Evolutionary conservation across 495 filamentous ascomycete genomes (phyloP).

Genomic region (Cudoniella acicularis): DNA sequence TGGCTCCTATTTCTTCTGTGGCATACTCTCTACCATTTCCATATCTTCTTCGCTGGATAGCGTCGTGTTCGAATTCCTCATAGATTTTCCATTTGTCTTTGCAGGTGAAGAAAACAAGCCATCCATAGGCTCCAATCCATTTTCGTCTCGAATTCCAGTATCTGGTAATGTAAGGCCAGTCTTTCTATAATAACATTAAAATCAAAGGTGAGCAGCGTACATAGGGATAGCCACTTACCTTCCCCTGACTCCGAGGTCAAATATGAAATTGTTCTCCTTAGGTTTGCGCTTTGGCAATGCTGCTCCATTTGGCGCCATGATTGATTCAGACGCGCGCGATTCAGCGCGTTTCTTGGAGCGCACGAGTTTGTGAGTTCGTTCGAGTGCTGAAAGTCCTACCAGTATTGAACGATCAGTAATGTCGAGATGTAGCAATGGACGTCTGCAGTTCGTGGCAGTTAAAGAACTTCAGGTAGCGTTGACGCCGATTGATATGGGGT

Average conservation of each 20-base stretch:
- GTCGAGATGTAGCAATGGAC: too few relatives aligned
- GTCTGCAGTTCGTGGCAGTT: too few relatives aligned
- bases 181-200: slow-evolving; percentile 36
- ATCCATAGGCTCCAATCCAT: slow-evolving; percentile 85
- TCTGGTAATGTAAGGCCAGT: slow-evolving; percentile 83
- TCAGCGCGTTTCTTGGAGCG: too few relatives aligned
- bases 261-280: slow-evolving; percentile 38
- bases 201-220: neutral
- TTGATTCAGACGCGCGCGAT: neutral
- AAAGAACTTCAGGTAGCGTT: too few relatives aligned
- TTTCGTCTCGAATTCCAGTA: slow-evolving; percentile 76
- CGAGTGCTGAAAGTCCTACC: too few relatives aligned
- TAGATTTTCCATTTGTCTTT: slow-evolving; percentile 39
- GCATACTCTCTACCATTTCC: slow-evolving; percentile 25
- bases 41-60: slow-evolving; percentile 25
- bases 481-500: too few relatives aligned
- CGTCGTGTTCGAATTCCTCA: slow-evolving; percentile 13
- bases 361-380: too few relatives aligned
- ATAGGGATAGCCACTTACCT: slow-evolving; percentile 33
- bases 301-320: slow-evolving; percentile 19
- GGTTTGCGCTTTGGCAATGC: slow-evolving; percentile 19
- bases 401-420: too few relatives aligned
- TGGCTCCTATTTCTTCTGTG: neutral
- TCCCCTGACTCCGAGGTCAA: slow-evolving; percentile 45
- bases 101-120: slow-evolving; percentile 86